These are phyloP conservation scores for Melocanna baccifera DNA, from an alignment of 176 grass and related monocot species.

Conservation along the genomic window DNA sequence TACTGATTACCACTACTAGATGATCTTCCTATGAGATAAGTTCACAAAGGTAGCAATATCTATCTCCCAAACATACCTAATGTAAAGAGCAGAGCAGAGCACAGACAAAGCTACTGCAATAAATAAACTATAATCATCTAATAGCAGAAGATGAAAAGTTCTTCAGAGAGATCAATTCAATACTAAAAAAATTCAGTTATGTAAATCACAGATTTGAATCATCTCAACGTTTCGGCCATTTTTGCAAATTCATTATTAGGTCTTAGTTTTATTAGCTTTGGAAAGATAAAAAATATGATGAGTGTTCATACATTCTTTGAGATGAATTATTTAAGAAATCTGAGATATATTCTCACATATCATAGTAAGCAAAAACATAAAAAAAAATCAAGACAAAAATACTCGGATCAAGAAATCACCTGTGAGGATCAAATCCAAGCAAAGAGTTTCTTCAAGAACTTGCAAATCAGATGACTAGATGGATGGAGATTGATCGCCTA, in stretches of 20 bases:
- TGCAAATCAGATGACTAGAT: no score
- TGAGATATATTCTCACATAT: no score
- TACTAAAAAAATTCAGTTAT: neutral
- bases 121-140: neutral
- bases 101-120: neutral
- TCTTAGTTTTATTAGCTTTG: neutral
- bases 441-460: no score
- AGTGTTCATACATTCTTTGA: neutral
- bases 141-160: neutral
- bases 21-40: neutral
- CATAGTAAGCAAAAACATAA: no score
- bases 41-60: neutral
- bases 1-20: neutral
- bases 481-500: no score
- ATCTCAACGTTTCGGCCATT: neutral
- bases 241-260: neutral
- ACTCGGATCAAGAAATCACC: no score
- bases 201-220: neutral
- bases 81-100: neutral
- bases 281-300: neutral
- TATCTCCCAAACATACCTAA: neutral
- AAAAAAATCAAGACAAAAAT: no score
- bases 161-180: neutral
- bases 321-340: no score
- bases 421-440: no score